Conservation (phyloP, 2,329 filamentous ascomycete genomes). For the Pestalotiopsis sp. region DNA sequence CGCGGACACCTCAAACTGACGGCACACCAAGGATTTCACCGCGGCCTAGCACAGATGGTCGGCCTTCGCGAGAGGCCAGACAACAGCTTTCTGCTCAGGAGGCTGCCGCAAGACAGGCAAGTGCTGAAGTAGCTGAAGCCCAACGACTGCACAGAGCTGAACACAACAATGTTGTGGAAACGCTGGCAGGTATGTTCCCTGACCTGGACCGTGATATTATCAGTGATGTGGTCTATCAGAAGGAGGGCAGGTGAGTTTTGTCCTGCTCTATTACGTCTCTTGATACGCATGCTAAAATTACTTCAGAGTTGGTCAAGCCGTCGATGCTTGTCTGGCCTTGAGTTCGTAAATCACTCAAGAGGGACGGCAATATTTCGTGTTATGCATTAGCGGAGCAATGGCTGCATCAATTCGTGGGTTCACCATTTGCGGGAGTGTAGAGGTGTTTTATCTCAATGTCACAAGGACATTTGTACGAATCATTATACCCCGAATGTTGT, state of each 20-base stretch:
- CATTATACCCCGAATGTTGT: constrained; percentile 9
- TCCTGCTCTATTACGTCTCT: constrained; percentile 5
- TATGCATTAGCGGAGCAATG: constrained; percentile 13
- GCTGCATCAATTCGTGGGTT: constrained; percentile 6
- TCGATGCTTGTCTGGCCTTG: constrained; percentile 81
- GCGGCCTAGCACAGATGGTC: constrained; percentile 35
- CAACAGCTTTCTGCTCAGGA: constrained; percentile 74
- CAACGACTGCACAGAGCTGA: constrained; percentile 80
- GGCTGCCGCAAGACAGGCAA: constrained; percentile 86
- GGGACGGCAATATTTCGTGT: neutral
- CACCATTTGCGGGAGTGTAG: neutral
- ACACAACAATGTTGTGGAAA: constrained; percentile 90
- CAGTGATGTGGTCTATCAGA: constrained; percentile 93
- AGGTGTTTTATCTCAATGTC: neutral
- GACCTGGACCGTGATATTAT: constrained; percentile 93
- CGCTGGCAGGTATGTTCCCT: constrained; percentile 93
- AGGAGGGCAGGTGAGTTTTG: constrained; percentile 80
- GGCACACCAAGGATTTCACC: constrained; percentile 34
- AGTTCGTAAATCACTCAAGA: constrained; percentile 35
- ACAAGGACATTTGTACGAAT: constrained; percentile 3
- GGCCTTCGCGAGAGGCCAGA: constrained; percentile 35
- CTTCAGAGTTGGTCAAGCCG: constrained; percentile 69
- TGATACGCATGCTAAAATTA: neutral
- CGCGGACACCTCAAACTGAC: constrained; percentile 36
- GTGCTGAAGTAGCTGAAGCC: constrained; percentile 86